Conservation (phyloP, 345 rosid genomes). For the Corchorus capsularis region DNA sequence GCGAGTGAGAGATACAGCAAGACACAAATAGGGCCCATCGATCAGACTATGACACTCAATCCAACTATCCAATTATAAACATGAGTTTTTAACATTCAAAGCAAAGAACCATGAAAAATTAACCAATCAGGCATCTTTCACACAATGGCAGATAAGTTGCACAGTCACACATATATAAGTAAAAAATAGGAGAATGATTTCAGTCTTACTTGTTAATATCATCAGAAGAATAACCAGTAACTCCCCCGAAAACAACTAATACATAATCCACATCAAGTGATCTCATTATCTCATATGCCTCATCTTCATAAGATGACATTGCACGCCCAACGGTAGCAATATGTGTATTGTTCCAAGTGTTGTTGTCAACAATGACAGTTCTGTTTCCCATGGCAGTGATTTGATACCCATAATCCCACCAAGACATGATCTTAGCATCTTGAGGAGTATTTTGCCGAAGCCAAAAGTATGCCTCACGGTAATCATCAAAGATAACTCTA, state of each 20-base stretch:
- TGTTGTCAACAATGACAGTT: constrained; percentile 97
- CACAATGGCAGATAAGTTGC: not conserved
- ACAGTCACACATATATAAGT: not conserved
- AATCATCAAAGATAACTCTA: constrained; percentile 93
- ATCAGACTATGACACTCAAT: not conserved
- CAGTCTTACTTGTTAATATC: constrained; percentile 92
- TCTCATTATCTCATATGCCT: constrained; percentile 93
- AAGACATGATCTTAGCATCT: constrained; percentile 98
- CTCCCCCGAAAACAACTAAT: constrained; percentile 97
- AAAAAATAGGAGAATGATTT: not conserved
- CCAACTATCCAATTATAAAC: not conserved
- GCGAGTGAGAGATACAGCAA: not conserved
- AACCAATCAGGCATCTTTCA: constrained; percentile 7
- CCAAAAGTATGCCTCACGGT: constrained; percentile 99
- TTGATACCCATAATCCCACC: constrained; percentile 99
- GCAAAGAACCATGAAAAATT: not conserved
- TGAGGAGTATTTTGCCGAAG: constrained; percentile 94
- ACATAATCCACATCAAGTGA: constrained; percentile 97
- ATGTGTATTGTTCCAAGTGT: constrained; percentile 99
- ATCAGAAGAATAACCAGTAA: constrained; percentile 99
- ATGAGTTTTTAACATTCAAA: not conserved
- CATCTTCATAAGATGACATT: constrained; percentile 97
- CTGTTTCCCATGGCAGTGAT: constrained; percentile 99
- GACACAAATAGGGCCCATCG: not conserved
- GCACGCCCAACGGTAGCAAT: constrained; percentile 99